Conservation (phyloP, 495 filamentous ascomycete genomes). For the Penicillium verhagenii region DNA sequence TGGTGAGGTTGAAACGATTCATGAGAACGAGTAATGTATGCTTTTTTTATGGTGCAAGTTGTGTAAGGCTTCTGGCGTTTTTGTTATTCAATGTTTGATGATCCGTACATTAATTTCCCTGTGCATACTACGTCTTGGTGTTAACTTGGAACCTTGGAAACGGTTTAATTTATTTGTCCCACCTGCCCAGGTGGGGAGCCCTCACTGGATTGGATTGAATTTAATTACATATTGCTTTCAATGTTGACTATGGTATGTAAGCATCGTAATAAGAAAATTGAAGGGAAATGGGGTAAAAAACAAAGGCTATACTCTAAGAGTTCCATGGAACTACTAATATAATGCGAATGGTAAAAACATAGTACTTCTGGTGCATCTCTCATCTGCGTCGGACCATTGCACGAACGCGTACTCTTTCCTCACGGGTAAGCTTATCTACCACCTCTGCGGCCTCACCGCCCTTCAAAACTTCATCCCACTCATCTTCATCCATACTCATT, state of each 20-base stretch:
- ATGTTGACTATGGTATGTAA: too few species aligned
- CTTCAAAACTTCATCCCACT: constrained; percentile 77
- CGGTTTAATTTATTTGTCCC: too few species aligned
- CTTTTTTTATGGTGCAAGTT: background rate
- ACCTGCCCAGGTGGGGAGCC: too few species aligned
- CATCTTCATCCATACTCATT: constrained; percentile 96
- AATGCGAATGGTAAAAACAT: background rate
- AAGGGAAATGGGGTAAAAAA: background rate
- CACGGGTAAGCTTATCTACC: constrained; percentile 52
- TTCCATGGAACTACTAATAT: background rate
- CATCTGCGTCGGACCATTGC: constrained; percentile 48
- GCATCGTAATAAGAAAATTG: too few species aligned
- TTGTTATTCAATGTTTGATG: too few species aligned
- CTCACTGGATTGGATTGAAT: too few species aligned
- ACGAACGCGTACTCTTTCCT: constrained; percentile 61
- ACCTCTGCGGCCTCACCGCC: constrained; percentile 43
- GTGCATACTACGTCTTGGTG: too few species aligned
- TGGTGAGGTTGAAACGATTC: constrained; percentile 10
- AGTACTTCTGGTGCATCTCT: background rate
- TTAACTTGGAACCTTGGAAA: too few species aligned
- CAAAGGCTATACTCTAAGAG: background rate
- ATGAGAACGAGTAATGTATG: constrained; percentile 14
- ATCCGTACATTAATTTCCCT: too few species aligned
- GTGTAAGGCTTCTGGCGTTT: too few species aligned
- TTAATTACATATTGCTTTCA: too few species aligned